Evolutionary conservation across 495 filamentous ascomycete species (phyloP).

Genomic region (Daldinia bambusicola): DNA sequence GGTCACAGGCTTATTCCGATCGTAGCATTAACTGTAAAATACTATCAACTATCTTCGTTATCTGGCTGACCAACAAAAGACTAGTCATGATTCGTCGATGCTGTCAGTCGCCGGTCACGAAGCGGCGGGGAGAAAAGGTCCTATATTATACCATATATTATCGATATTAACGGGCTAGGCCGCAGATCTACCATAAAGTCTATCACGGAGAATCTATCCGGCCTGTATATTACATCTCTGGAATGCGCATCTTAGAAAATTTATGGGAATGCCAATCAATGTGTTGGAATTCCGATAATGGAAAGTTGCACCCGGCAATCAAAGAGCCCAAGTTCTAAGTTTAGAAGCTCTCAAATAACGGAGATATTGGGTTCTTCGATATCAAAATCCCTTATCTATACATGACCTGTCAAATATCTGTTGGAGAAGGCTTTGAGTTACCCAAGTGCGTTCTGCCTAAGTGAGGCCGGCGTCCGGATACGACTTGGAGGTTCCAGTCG

Average conservation of each 20-base stretch:
- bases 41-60: not conserved
- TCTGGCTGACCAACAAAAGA: conserved; percentile 16
- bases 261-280: not conserved
- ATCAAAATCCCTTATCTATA: not conserved
- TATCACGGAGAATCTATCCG: no score
- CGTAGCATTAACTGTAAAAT: not conserved
- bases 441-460: conserved; percentile 36
- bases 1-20: not conserved
- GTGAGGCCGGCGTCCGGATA: conserved; percentile 27
- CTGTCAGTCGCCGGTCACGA: not conserved
- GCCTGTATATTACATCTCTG: no score
- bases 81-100: not conserved
- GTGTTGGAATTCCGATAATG: not conserved
- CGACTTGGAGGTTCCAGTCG: conserved; percentile 9
- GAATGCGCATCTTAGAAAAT: no score
- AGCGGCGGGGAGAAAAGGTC: not conserved
- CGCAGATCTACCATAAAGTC: no score
- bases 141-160: not conserved
- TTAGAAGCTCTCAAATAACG: not conserved
- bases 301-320: not conserved
- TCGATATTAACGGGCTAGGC: no score
- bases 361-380: not conserved
- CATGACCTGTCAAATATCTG: not conserved
- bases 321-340: not conserved
- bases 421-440: conserved; percentile 9